Base-by-base conservation (phyloP, 177 flowering plant species). In the Vitis hybrid region DNA sequence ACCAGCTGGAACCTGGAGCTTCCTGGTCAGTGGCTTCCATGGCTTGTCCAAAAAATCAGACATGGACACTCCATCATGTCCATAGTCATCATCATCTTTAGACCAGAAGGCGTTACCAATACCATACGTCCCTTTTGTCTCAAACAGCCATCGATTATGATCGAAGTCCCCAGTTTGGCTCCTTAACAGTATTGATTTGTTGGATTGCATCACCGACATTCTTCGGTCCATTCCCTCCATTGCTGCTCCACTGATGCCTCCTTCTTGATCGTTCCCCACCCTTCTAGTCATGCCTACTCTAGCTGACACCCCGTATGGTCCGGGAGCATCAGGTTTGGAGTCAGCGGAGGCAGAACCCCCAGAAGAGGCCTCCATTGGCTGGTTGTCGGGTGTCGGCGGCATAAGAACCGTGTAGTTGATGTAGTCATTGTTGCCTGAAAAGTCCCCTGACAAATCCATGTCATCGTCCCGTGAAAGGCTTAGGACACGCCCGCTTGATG, bases 381-480 rank as follows among this genome's bases (percentile, higher is more conserved):
- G 94, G 81, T 91, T 91, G 70, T 91, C 97, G 0, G 98, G 98
- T 1, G 98, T 93, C 0, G 97, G 95, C 0, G 98, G 98, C 98
- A 93, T 83, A 59, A 90, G 50, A 1, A 91, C 98, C 0, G 95
- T 93, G 84, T 91, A 93, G 26, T 88, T 83, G 8, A 75, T 70
- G 72, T 84, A 86, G 77, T 90, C 98, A 61, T 76, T 86, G 22
- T 76, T 82, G 52, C 83, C 76, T 1, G 84, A 68, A 45, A 64
- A 80, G 3, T 88, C 93, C 1, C 87, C 88, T 2, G 87, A 83
- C 70, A 88, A 53, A 74, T 87, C 91, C 6, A 86, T 1, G 18
- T 89, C 92, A 2, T 91, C 97, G 66, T 91, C 98, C n/a, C 90
- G 79, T 0, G 96, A 87, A 14, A 92, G 79, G 77, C 92, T 93